These are phyloP conservation scores for Phalaenopsis hybrid DNA, from an alignment of 116 monocot genomes.

Conservation along the genomic window DNA sequence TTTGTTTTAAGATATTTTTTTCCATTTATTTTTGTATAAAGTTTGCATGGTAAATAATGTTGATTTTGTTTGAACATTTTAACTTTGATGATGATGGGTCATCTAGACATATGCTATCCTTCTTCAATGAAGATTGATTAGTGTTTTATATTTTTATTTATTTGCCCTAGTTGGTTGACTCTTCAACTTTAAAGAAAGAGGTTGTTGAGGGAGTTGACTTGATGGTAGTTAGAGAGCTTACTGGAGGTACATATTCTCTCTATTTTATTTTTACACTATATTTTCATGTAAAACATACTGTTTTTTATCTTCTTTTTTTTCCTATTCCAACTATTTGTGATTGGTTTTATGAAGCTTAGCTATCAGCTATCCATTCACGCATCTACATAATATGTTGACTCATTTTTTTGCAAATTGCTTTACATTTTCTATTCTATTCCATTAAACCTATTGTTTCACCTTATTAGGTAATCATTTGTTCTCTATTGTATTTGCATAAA, in stretches of 20 bases:
- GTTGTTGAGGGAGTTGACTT: conserved; percentile 90
- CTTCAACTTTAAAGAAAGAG: conserved; percentile 83
- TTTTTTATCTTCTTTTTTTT: neutral
- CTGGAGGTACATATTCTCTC: conserved; percentile 52
- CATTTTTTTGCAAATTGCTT: neutral
- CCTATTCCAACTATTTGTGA: neutral
- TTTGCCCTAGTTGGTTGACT: conserved; percentile 51
- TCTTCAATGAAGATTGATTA: neutral
- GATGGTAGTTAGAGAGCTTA: conserved; percentile 90
- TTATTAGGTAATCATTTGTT: neutral
- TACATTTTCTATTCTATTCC: neutral
- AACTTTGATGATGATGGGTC: neutral
- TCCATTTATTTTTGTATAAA: neutral
- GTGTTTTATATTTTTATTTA: conserved; percentile 4
- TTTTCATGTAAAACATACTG: neutral
- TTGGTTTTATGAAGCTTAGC: neutral
- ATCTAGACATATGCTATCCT: neutral
- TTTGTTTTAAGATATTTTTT: neutral
- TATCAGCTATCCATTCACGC: neutral
- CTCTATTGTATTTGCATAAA: neutral
- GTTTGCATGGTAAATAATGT: neutral
- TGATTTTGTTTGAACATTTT: neutral
- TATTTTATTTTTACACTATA: neutral
- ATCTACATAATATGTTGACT: neutral
- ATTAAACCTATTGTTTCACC: neutral